Evolutionary conservation across 495 filamentous ascomycete species (phyloP).

Genomic region (Podospora tetraspora): DNA sequence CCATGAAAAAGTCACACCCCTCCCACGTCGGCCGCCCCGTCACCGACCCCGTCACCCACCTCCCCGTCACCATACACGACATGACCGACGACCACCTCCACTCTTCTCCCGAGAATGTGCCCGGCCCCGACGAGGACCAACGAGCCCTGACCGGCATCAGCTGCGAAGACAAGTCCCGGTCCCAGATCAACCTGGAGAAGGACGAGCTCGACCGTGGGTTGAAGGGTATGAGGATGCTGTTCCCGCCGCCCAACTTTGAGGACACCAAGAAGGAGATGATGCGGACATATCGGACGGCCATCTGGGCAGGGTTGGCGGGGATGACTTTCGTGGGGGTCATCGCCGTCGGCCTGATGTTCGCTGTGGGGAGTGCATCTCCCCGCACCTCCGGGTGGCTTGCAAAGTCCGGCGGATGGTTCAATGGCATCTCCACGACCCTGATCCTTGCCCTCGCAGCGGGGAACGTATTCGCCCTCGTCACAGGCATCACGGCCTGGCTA

Average conservation of each 20-base stretch:
- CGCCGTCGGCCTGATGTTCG: conserved; percentile 17
- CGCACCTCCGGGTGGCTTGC: not conserved
- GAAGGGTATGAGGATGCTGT: conserved; percentile 50
- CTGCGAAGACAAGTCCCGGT: conserved; percentile 41
- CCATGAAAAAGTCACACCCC: conserved; percentile 51
- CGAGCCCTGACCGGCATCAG: conserved; percentile 44
- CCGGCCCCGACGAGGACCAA: conserved; percentile 38
- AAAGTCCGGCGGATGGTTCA: not conserved
- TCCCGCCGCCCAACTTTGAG: conserved; percentile 57
- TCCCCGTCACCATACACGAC: conserved; percentile 60
- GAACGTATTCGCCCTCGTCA: conserved; percentile 23
- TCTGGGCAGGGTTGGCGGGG: conserved; percentile 11
- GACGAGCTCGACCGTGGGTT: conserved; percentile 44
- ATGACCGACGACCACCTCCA: conserved; percentile 55
- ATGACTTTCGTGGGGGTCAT: conserved; percentile 1
- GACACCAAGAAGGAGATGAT: conserved; percentile 45
- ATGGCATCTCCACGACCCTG: not conserved
- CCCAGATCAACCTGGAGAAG: conserved; percentile 42
- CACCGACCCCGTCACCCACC: conserved; percentile 68
- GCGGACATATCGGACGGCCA: conserved; percentile 39
- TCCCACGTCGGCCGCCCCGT: conserved; percentile 55
- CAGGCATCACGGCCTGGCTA: conserved; percentile 49
- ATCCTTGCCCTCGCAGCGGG: not conserved
- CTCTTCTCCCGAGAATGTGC: conserved; percentile 49
- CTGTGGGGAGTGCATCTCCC: conserved; percentile 23